Percentiles rank a stretch among this genome's conserved stretches.
These are phyloP conservation scores for Musa troglodytarum DNA, from an alignment of 176 grass and related monocot species.

Conservation along the genomic window DNA sequence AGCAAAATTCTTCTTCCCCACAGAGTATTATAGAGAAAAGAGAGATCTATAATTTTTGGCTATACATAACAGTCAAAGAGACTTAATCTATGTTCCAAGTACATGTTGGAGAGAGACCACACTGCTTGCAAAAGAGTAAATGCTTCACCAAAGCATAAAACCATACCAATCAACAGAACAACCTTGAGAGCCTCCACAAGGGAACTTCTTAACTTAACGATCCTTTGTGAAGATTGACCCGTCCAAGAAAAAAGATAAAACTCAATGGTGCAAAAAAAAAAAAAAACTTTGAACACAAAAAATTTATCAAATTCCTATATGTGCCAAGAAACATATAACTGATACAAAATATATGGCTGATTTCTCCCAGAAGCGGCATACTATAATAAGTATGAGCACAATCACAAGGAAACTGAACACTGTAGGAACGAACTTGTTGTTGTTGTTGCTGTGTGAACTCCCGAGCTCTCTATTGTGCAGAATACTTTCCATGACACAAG, in stretches of 20 bases:
- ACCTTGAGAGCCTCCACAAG: constrained; percentile 76
- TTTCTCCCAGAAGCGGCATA: too few species aligned
- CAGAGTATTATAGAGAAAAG: not conserved
- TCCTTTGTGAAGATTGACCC: too few species aligned
- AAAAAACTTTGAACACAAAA: not conserved
- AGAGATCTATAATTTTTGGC: not conserved
- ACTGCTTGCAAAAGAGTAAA: not conserved
- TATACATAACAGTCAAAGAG: not conserved
- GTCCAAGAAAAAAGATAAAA: constrained; percentile 24
- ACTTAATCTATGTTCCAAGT: not conserved
- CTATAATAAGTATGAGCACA: too few species aligned
- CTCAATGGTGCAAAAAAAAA: not conserved
- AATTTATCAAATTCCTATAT: not conserved
- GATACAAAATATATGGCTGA: too few species aligned
- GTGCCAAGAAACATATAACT: not conserved
- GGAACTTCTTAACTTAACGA: constrained; percentile 56
- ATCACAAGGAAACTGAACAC: too few species aligned
- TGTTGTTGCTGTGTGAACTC: too few species aligned
- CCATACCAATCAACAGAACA: constrained; percentile 77
- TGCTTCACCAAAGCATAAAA: constrained; percentile 4
- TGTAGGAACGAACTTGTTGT: too few species aligned
- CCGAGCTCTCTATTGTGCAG: too few species aligned
- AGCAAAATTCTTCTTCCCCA: not conserved
- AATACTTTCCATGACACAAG: too few species aligned
- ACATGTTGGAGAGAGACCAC: not conserved